Evolutionary conservation across 768 basidiomycete species (phyloP), one percentile per base, ranked within the genome.

Genomic region (Amyloporia xantha): DNA sequence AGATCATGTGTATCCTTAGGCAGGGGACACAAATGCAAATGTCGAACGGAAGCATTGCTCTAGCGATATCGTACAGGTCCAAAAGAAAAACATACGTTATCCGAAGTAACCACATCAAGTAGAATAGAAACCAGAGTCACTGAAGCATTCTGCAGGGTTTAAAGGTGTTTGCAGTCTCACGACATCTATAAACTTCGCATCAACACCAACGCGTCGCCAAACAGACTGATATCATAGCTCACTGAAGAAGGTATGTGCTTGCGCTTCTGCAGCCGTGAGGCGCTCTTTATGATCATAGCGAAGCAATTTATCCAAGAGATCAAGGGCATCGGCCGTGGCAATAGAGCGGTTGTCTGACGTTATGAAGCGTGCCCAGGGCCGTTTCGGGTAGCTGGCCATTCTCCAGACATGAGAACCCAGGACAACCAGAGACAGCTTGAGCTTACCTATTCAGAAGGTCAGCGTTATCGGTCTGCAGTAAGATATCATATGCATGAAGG

Each of bases 201-300:
- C n/a, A n/a, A n/a, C n/a, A n/a, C n/a, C n/a, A n/a, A n/a, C n/a
- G n/a, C n/a, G n/a, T n/a, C n/a, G 10, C 42, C n/a, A n/a, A 15
- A 37, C 47, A 35, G 10, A 35, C n/a, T n/a, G n/a, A 39, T 9
- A 39, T 26, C 3, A 19, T 28, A 35, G 40, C 48, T 41, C 26
- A 89, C 89, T 86, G 64, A 97, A 98, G 70, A 95, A 97, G 20
- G 86, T 75, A 60, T 96, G 94, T 9, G 76, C 77, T 64, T 94
- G 90, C 7, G 91, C 91, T 65, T 97, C 95, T 47, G 82, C 82
- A 36, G 95, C 95, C 7, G 95, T 98, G 51, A 96, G 74, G 48
- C 95, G 84, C 63, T 95, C 92, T 69, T 91, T 89, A 62, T 97
- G 95, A 62, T 98, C 92, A 68, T 95, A 98, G 45, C 91, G 85